These are phyloP conservation scores for Sporothrix luriei DNA, from an alignment of 2,329 filamentous ascomycete species.

Conservation along the genomic window DNA sequence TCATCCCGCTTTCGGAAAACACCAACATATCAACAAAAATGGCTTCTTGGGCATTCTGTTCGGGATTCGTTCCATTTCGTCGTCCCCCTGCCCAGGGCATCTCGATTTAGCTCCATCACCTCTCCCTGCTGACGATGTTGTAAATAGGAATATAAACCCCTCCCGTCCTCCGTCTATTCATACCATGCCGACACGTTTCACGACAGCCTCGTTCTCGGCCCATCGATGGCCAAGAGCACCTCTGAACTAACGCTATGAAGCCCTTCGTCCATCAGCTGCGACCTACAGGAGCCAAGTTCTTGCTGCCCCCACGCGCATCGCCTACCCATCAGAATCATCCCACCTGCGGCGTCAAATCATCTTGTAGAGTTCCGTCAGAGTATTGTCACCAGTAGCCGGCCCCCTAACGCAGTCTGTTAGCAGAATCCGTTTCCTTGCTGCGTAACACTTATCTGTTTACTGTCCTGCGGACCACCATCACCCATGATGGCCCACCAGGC, in stretches of 20 bases:
- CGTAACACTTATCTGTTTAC: too few species aligned
- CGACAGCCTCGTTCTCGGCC: too few species aligned
- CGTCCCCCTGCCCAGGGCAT: not conserved
- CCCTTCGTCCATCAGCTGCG: too few species aligned
- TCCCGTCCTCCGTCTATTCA: not conserved
- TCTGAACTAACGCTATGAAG: too few species aligned
- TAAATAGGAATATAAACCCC: not conserved
- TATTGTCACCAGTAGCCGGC: not conserved
- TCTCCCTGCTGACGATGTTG: not conserved
- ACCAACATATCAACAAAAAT: not conserved
- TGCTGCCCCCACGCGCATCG: too few species aligned
- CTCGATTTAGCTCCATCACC: not conserved
- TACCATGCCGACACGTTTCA: too few species aligned
- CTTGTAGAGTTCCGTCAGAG: not conserved
- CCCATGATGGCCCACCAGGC: not conserved
- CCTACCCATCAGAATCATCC: not conserved
- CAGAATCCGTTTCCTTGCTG: not conserved
- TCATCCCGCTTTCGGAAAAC: not conserved
- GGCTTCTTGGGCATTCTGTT: not conserved
- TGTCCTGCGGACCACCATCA: not conserved
- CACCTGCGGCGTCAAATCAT: not conserved
- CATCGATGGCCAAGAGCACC: too few species aligned
- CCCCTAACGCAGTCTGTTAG: not conserved
- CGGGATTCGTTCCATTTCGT: not conserved
- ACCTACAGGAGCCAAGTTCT: too few species aligned